phyloP scores from a whole-genome alignment of 140 eudicot genomes.

The Stevia rebaudiana region DNA sequence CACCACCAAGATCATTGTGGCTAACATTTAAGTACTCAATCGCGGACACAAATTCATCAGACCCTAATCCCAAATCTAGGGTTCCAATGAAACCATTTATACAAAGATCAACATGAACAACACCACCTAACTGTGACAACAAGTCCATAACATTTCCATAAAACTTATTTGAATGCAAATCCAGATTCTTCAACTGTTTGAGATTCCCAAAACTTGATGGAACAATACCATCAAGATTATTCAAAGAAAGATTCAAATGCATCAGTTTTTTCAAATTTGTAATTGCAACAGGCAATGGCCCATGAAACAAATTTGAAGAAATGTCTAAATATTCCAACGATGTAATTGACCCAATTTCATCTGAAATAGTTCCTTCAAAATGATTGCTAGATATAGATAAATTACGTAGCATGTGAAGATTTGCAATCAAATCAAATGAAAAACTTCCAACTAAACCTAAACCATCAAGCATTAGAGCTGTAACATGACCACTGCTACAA shows the following conservation, averaged over 20 bases:
- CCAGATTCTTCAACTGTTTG: slow-evolving; percentile 47
- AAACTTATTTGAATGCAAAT: slow-evolving; percentile 56
- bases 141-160: slow-evolving; percentile 55
- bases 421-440: slow-evolving; percentile 37
- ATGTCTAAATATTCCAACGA: slow-evolving; percentile 50
- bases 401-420: slow-evolving; percentile 49
- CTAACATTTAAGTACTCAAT: slow-evolving; percentile 62
- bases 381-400: slow-evolving; percentile 51
- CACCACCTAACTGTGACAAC: slow-evolving; percentile 46
- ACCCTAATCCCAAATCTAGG: slow-evolving; percentile 60
- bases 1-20: slow-evolving; percentile 54
- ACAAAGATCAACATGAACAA: slow-evolving; percentile 61
- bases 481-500: slow-evolving; percentile 59
- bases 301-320: slow-evolving; percentile 52
- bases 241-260: slow-evolving; percentile 51
- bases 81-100: slow-evolving; percentile 49
- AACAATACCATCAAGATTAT: slow-evolving; percentile 44
- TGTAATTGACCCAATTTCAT: slow-evolving; percentile 33
- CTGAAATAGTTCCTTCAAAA: slow-evolving; percentile 41
- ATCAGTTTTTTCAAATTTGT: slow-evolving; percentile 33
- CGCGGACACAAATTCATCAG: slow-evolving; percentile 49
- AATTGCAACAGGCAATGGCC: slow-evolving; percentile 39
- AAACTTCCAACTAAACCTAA: slow-evolving; percentile 58
- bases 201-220: slow-evolving; percentile 41
- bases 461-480: slow-evolving; percentile 47